Base-by-base conservation (phyloP, 768 basidiomycete genomes). In the Russula ochroleuca region DNA sequence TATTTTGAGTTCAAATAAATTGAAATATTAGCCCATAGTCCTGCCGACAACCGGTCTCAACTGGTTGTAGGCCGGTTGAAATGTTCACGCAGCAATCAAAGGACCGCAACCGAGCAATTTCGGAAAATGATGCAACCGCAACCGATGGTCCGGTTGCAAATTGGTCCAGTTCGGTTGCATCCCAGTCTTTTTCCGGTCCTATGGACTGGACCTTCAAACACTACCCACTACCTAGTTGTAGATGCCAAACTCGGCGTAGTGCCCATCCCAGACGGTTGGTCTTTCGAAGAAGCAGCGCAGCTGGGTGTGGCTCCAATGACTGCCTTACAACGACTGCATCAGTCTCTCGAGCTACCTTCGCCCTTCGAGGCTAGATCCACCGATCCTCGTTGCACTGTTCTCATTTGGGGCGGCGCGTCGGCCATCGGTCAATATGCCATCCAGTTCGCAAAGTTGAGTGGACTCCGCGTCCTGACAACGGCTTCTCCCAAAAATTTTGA, bases 401-500 rank as follows among this genome's bases (percentile, higher is more conserved):
- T 66, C 19, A 57, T 68, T 35, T 68, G 57, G 57, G 67, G 67
- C 2, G 61, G 68, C 3, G 64, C 74, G 56, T 72, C 73, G 17
- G 71, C 72, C 19, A 74, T 78, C 50, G 78, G 78, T 5, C 69
- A 71, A 59, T 75, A 68, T 54, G 73, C 71, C 2, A 66, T 74
- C 53, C 71, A 75, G 62, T 68, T 77, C 28, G 74, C 73, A n/a
- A 69, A 69, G 41, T 61, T 72, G 8, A 62, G 72, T 0, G 75
- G 74, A 2, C 72, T 71, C 61, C 69, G 68, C 10, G 73, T 78
- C 43, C 61, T 75, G n/a, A 72, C 75, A 5, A 76, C 76, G 2
- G 73, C 77, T 2, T 77, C 75, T 10, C 69, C 74, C 6, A 65
- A 67, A 50, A 78, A 78, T 62, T 71, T 71, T 23, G 72, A 67